A percentile compares a stretch with the other conserved stretches of the same genome.
Evolutionary conservation across 164 flowering plant species (phyloP).

Genomic region (Annona cherimola): DNA sequence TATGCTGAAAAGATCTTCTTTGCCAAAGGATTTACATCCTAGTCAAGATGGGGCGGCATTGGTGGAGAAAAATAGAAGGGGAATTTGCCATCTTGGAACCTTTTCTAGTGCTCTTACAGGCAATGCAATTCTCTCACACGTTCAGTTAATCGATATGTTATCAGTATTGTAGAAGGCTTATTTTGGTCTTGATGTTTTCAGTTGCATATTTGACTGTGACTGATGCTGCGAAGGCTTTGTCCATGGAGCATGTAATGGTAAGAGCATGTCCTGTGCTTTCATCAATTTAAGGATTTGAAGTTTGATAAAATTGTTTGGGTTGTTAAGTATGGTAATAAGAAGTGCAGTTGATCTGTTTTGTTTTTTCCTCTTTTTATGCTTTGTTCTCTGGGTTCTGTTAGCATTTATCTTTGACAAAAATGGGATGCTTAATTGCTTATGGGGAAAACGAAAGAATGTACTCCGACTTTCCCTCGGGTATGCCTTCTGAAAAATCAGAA

Average conservation of each 20-base stretch:
- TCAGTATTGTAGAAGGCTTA: not conserved
- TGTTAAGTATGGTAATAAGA: not conserved
- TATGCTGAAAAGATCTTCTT: slow-evolving; percentile 19
- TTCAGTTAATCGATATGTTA: not conserved
- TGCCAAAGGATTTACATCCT: not conserved
- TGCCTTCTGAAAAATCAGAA: too few species aligned
- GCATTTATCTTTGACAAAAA: not conserved
- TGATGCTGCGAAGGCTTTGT: slow-evolving; percentile 42
- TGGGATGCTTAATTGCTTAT: not conserved
- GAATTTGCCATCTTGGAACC: slow-evolving; percentile 8
- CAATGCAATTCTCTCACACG: slow-evolving; percentile 2
- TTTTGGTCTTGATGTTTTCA: slow-evolving; percentile 26
- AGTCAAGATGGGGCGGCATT: slow-evolving; percentile 12
- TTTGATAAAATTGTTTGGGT: not conserved
- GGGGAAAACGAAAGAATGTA: too few species aligned
- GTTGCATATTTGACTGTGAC: slow-evolving; percentile 40
- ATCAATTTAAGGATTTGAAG: not conserved
- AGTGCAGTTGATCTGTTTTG: not conserved
- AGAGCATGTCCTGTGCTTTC: slow-evolving; percentile 9
- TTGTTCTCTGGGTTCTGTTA: not conserved
- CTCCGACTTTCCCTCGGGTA: too few species aligned
- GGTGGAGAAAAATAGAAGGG: slow-evolving; percentile 6
- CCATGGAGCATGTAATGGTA: slow-evolving; percentile 30
- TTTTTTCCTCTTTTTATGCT: not conserved
- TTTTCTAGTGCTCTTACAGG: slow-evolving; percentile 34